Base-by-base conservation (phyloP, 2,329 filamentous ascomycete species). In the Fusarium austroafricanum region DNA sequence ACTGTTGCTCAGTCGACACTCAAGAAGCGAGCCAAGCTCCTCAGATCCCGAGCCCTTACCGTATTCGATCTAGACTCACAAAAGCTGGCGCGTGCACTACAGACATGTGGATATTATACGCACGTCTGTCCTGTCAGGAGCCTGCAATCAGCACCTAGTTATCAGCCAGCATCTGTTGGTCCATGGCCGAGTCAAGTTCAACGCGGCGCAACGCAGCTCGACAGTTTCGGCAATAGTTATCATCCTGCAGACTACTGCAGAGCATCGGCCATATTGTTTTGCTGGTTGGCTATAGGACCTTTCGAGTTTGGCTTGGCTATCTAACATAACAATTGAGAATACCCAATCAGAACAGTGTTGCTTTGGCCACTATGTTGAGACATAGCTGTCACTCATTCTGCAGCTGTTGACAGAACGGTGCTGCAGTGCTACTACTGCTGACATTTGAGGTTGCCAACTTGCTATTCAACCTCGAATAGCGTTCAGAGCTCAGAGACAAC, bases 131-230 rank as follows among this genome's bases (percentile, higher is more conserved):
- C 71, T 73, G 71, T 70, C 53, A 73, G 72, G 60, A 74, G 69
- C 58, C 59, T 65, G 64, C 61, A 65, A 71, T 71, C 71, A 68
- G 59, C 37, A 44, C 37, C 60, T 57, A 65, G 61, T 59, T 73
- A 73, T 73, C 65, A 66, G 57, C 61, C 62, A 71, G 65, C 67
- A 73, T 38, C 62, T 67, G 72, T 72, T 74, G 72, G 71, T 71
- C 63, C 60, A 61, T 59, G 61, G 59, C 56, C 63, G 68, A 63
- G 57, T 66, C 66, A 71, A 61, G 63, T 65, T 65, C 61, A 67
- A 50, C 67, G 72, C 67, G 65, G 69, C 71, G 67, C 68, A 67
- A 75, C 71, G 74, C 74, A 75, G 60, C 66, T 76, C 74, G 73
- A 75, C 74, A 56, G 45, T 75, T 75, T 58, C 43, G 74, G 74